Percentiles rank a stretch among this genome's conserved stretches.
phyloP scores from a whole-genome alignment of 441 rosid genomes.

The Croton setiger region DNA sequence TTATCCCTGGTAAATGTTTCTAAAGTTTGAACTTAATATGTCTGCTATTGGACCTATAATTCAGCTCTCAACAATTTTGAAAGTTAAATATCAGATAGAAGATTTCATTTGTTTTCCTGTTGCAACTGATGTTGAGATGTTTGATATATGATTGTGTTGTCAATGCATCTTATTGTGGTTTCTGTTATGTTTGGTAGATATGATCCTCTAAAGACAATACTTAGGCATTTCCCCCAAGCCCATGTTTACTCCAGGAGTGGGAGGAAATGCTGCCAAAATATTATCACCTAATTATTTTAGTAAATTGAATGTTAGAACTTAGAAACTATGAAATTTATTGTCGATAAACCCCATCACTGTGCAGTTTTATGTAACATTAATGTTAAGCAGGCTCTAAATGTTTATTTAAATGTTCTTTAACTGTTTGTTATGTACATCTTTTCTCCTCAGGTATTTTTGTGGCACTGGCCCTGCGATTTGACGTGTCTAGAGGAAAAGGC shows the following conservation, averaged over 20 bases:
- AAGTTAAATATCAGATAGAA: background rate
- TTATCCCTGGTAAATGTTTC: slow-evolving; percentile 69
- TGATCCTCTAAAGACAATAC: background rate
- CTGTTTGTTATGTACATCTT: background rate
- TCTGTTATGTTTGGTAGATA: background rate
- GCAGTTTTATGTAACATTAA: background rate
- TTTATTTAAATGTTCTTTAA: background rate
- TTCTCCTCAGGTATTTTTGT: slow-evolving; percentile 78
- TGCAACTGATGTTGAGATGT: background rate
- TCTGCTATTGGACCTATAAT: background rate
- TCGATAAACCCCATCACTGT: background rate
- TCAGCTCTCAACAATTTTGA: background rate
- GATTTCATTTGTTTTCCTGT: background rate
- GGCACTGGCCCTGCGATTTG: slow-evolving; percentile 87
- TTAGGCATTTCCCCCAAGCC: background rate
- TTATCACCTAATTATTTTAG: background rate
- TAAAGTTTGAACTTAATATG: background rate
- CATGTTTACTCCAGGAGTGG: background rate
- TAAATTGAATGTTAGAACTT: background rate
- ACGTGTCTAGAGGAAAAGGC: slow-evolving; percentile 76
- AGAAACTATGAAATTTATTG: background rate
- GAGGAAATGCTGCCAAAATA: background rate
- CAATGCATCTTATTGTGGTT: background rate
- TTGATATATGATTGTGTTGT: background rate
- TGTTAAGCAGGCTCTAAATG: background rate